Conservation (phyloP, 108 stramenopile genomes). For the Skeletonema marinoi region DNA sequence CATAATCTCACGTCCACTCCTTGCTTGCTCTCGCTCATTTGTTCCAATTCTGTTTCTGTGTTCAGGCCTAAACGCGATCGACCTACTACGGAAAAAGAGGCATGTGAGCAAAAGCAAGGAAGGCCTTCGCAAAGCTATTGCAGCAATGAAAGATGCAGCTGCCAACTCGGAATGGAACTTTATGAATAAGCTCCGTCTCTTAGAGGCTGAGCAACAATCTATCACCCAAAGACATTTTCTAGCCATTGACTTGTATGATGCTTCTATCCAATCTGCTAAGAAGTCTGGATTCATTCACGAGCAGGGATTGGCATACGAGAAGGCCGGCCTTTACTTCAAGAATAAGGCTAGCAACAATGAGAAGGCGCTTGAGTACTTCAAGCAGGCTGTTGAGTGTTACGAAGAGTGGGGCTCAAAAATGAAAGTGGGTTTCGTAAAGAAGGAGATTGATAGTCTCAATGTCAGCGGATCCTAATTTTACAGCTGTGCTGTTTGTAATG, state of each 20-base stretch:
- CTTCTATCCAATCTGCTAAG: background rate
- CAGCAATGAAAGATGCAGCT: background rate
- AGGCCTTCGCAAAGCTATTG: background rate
- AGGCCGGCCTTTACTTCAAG: constrained; percentile 2
- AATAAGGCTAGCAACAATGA: background rate
- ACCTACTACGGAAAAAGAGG: background rate
- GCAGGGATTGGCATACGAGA: constrained; percentile 9
- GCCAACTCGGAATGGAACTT: constrained; percentile 18
- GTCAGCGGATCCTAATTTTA: background rate
- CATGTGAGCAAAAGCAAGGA: background rate
- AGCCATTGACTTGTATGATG: background rate
- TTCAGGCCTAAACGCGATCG: background rate
- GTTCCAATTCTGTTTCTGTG: too few relatives aligned
- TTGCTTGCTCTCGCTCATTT: too few relatives aligned
- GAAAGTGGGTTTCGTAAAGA: background rate
- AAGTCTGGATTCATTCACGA: background rate
- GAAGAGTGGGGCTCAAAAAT: constrained; percentile 1
- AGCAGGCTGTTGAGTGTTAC: constrained; percentile 1
- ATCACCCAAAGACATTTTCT: background rate
- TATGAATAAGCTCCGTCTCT: constrained; percentile 12
- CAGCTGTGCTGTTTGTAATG: too few relatives aligned
- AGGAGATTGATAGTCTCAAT: background rate
- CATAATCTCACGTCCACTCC: too few relatives aligned
- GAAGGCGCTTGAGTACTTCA: background rate
- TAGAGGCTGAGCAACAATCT: background rate